Percentiles rank a stretch among this genome's conserved stretches.
Evolutionary conservation across 106 monocot genomes (phyloP).

Genomic region (Cymbidium sinense): DNA sequence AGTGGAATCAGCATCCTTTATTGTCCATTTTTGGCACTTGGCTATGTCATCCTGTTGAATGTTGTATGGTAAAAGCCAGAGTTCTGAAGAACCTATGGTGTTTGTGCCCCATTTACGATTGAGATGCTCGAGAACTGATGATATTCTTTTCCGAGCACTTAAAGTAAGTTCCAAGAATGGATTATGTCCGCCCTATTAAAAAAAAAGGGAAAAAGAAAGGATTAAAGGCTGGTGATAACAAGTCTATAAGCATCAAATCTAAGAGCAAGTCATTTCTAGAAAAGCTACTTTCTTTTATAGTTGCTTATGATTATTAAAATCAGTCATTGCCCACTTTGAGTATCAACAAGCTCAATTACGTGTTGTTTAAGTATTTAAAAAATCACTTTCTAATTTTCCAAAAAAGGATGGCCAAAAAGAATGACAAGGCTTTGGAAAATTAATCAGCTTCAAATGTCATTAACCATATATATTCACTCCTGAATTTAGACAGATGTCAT

Average conservation of each 20-base stretch:
- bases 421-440: neutral
- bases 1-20: constrained; percentile 43
- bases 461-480: neutral
- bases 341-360: neutral
- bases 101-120: constrained; percentile 89
- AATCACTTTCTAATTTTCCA: neutral
- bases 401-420: neutral
- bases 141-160: constrained; percentile 82
- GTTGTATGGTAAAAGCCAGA: constrained; percentile 69
- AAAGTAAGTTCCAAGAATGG: constrained; percentile 91
- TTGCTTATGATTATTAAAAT: neutral
- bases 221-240: neutral
- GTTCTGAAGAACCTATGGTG: constrained; percentile 57
- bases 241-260: neutral
- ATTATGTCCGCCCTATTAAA: constrained; percentile 70
- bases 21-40: constrained; percentile 61
- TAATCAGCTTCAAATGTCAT: neutral
- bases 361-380: neutral
- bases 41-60: constrained; percentile 34
- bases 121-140: constrained; percentile 86
- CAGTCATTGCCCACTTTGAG: neutral
- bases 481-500: neutral
- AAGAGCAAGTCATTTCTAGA: neutral
- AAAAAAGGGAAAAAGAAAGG: neutral
- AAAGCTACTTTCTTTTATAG: neutral